phyloP scores from a whole-genome alignment of 2,329 filamentous ascomycete genomes.

The Xylaria sp. region DNA sequence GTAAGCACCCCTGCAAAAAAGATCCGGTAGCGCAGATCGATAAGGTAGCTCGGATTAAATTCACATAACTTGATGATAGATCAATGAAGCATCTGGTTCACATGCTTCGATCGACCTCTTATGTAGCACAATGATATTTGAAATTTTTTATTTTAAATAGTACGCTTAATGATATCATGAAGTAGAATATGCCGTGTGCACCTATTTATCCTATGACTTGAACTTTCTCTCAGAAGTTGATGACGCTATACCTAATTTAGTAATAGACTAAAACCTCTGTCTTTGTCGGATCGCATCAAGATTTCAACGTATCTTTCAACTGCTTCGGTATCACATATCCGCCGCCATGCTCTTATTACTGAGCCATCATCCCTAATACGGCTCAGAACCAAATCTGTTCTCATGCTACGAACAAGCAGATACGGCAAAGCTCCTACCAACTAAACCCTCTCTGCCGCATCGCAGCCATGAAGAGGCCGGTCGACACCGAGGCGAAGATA shows the following conservation, averaged over 20 bases:
- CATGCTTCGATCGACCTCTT: too few relatives aligned
- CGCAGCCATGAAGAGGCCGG: constrained; percentile 27
- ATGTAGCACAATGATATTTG: too few relatives aligned
- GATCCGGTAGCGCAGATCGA: constrained; percentile 14
- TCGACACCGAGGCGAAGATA: constrained; percentile 21
- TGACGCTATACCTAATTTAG: not conserved
- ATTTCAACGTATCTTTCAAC: not conserved
- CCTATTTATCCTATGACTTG: too few relatives aligned
- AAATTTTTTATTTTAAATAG: too few relatives aligned
- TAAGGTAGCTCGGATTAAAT: constrained; percentile 4
- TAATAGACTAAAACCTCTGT: not conserved
- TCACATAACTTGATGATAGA: too few relatives aligned
- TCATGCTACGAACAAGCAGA: not conserved
- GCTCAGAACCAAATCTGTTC: not conserved
- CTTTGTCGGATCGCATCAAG: not conserved
- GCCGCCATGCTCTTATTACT: not conserved
- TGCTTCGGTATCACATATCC: not conserved
- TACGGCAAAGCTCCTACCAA: not conserved
- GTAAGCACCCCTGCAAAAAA: constrained; percentile 1
- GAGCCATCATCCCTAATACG: not conserved
- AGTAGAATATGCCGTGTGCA: too few relatives aligned
- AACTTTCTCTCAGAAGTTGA: not conserved
- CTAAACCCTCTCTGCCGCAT: not conserved
- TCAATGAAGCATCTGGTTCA: too few relatives aligned
- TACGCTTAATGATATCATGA: too few relatives aligned